Conservation (phyloP, 2,329 filamentous ascomycete genomes). For the Zarea fungicola region DNA sequence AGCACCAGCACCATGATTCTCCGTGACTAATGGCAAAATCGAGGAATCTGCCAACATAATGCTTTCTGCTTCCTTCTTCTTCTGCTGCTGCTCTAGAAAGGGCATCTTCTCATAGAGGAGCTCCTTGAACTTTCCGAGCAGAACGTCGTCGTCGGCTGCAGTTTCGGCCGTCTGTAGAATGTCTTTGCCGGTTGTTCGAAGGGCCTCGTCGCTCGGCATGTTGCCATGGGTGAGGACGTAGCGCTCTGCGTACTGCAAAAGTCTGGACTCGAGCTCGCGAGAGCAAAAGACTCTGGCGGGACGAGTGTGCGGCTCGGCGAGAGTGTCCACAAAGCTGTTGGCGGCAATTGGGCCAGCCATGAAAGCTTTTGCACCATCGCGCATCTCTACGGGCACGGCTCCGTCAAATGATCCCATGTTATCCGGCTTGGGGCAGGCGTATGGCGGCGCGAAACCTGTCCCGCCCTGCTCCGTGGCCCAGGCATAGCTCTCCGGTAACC, state of each 20-base stretch:
- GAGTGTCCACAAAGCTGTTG: constrained; percentile 42
- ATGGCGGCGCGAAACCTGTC: constrained; percentile 52
- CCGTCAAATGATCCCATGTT: constrained; percentile 30
- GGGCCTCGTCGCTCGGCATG: constrained; percentile 43
- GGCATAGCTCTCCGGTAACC: constrained; percentile 35
- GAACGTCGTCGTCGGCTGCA: constrained; percentile 47
- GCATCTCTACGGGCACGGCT: constrained; percentile 28
- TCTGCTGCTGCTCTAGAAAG: background rate
- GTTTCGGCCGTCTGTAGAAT: constrained; percentile 44
- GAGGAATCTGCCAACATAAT: background rate
- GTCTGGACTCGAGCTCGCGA: constrained; percentile 51
- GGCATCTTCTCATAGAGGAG: constrained; percentile 32
- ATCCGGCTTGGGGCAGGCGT: constrained; percentile 39
- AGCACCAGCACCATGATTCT: constrained; percentile 24
- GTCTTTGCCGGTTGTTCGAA: constrained; percentile 42
- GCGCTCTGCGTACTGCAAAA: constrained; percentile 43
- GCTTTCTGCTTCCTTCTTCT: background rate
- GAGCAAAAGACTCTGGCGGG: constrained; percentile 53
- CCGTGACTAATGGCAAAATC: background rate
- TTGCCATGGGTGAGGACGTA: constrained; percentile 32
- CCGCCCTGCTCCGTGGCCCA: constrained; percentile 49
- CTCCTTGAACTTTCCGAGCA: constrained; percentile 50
- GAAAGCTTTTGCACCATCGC: constrained; percentile 35
- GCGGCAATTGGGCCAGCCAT: constrained; percentile 37
- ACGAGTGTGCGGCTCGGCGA: constrained; percentile 38